A percentile compares a stretch with the other conserved stretches of the same genome.
Evolutionary conservation across 139 green algal species (phyloP).

Genomic region (Chloropicon primus): DNA sequence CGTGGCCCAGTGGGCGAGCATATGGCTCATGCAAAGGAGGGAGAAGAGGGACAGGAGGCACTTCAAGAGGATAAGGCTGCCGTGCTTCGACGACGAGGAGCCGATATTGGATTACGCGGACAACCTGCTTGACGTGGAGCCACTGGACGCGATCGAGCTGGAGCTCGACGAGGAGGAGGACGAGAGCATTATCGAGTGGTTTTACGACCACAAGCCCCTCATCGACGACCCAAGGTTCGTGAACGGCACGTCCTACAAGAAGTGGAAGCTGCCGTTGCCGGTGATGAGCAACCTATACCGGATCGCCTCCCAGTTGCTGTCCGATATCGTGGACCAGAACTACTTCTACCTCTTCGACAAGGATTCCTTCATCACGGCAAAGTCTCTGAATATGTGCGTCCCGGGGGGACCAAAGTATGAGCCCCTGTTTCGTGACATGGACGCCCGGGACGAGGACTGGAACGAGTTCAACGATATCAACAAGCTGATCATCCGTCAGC

Average conservation of each 20-base stretch:
- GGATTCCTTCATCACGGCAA: constrained; percentile 68
- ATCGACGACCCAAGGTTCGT: constrained; percentile 49
- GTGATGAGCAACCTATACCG: constrained; percentile 87
- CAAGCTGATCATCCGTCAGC: constrained; percentile 98
- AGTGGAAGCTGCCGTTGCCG: constrained; percentile 88
- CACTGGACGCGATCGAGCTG: constrained; percentile 91
- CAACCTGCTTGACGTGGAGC: constrained; percentile 94
- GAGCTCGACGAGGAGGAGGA: constrained; percentile 96
- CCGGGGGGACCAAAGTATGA: constrained; percentile 98
- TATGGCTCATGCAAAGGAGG: constrained; percentile 99
- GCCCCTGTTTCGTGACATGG: constrained; percentile 93
- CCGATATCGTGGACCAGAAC: constrained; percentile 91
- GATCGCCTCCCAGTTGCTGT: constrained; percentile 74
- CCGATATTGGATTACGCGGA: constrained; percentile 96
- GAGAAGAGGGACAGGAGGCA: constrained; percentile 97
- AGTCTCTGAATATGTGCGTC: constrained; percentile 94
- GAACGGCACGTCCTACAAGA: constrained; percentile 82
- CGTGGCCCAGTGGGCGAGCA: constrained; percentile 96
- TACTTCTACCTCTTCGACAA: constrained; percentile 99
- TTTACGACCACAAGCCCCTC: constrained; percentile 92
- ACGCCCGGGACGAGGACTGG: constrained; percentile 85
- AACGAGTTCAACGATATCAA: constrained; percentile 99
- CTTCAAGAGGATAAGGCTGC: constrained; percentile 99
- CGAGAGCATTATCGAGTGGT: constrained; percentile 67
- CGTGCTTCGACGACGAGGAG: constrained; percentile 99